A percentile compares a stretch with the other conserved stretches of the same genome.
Conservation (phyloP, 805 yeast species). For the Yarrowia osloensis region DNA sequence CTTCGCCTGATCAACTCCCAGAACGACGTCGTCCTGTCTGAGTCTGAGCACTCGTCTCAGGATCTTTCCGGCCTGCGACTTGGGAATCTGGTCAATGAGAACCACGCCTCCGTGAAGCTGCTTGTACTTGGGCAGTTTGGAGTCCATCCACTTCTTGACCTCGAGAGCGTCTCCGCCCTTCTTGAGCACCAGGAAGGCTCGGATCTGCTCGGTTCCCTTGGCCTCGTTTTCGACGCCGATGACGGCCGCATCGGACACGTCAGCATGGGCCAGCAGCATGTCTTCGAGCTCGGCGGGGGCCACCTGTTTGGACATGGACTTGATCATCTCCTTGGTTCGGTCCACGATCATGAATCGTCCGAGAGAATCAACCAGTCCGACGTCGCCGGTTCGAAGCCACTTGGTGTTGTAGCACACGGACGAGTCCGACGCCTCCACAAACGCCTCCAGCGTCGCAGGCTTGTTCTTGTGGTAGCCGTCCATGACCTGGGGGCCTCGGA, state of each 20-base stretch:
- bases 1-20: conserved; percentile 26
- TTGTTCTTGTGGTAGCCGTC: conserved; percentile 51
- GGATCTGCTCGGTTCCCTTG: conserved; percentile 68
- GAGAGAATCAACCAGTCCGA: conserved; percentile 49
- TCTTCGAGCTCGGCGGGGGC: conserved; percentile 95
- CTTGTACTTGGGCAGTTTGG: conserved; percentile 44
- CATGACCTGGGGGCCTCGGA: conserved; percentile 60
- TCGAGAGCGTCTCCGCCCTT: conserved; percentile 34
- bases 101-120: conserved; percentile 53
- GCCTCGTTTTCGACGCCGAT: conserved; percentile 69
- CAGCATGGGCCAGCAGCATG: conserved; percentile 67
- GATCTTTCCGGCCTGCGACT: conserved; percentile 92
- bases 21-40: conserved; percentile 35
- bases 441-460: conserved; percentile 50
- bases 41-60: conserved; percentile 88
- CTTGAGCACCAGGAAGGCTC: conserved; percentile 43
- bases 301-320: conserved; percentile 64
- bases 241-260: conserved; percentile 85
- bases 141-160: conserved; percentile 43
- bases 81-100: conserved; percentile 80
- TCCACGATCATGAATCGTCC: conserved; percentile 53
- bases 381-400: conserved; percentile 64
- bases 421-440: conserved; percentile 43
- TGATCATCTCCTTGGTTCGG: conserved; percentile 45
- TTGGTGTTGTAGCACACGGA: neutral